Evolutionary conservation across 2,329 filamentous ascomycete genomes (phyloP), one percentile per base, ranked within the genome.

Genomic region (Amylocarpus encephaloides): DNA sequence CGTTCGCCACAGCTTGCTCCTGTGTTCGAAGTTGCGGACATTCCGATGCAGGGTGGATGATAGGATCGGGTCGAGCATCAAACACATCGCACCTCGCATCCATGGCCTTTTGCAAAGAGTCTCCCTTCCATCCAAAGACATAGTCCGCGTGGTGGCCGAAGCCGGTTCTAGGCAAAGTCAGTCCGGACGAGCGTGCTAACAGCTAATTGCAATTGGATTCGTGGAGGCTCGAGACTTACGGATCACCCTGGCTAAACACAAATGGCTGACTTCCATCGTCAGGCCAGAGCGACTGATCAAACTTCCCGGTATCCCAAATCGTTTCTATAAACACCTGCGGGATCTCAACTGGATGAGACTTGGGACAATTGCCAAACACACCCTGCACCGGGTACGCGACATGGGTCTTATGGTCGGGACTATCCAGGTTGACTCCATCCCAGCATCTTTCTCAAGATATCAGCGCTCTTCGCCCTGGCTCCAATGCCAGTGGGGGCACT

Each of bases 291-390:
- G 65, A 61, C 63, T 65, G 61, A 67, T 74, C 66, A 59, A 73
- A 73, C 51, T 58, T 59, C 38, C 66, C 67, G 10, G 67, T 65
- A 61, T 74, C 68, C 71, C 71, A 74, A 68, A 73, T 71, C 41
- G 73, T 60, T 65, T 74, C 71, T 63, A 72, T 73, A 68, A 73
- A 72, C 65, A 73, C 62, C 65, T 73, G 70, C 13, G 71, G 71
- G n/a, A 73, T 64, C 66, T 72, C 71, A 57, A 72, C 69, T 42
- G 71, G 71, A 60, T 71, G 70, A 5, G 61, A 65, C 15, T 51
- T 16, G 10, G 54, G 54, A 30, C 54, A 56, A 30, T 43, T 30
- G 6, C 22, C 22, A 26, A 26, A n/a, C 26, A 30, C 35, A n/a
- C 40, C 47, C 15, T 32, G n/a, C 1, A 29, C 36, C 38, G 67